Conservation (phyloP, 805 yeast genomes). For the Lipomyces yamadae region DNA sequence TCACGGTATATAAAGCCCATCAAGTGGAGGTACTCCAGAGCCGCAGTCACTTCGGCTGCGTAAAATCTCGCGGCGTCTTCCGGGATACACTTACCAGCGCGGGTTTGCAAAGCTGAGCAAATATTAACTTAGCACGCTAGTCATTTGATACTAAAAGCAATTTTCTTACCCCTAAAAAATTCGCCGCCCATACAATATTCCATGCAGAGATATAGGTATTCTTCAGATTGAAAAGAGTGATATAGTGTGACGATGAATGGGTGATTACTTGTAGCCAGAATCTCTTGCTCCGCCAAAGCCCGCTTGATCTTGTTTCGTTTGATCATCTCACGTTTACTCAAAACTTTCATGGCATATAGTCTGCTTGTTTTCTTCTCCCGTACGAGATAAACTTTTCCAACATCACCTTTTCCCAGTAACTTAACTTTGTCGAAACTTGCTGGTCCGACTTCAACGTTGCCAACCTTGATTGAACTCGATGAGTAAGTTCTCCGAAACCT, state of each 20-base stretch:
- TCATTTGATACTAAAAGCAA: background rate
- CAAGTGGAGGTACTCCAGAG: constrained; percentile 89
- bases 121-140: constrained; percentile 4
- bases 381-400: constrained; percentile 93
- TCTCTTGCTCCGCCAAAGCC: constrained; percentile 95
- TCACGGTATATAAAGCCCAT: constrained; percentile 98
- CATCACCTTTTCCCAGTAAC: constrained; percentile 95
- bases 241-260: constrained; percentile 96
- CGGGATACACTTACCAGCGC: constrained; percentile 79
- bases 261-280: constrained; percentile 90
- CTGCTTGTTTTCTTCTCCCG: constrained; percentile 75
- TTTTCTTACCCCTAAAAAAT: constrained; percentile 64
- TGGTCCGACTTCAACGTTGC: constrained; percentile 82
- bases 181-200: constrained; percentile 99
- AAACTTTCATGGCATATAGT: constrained; percentile 89
- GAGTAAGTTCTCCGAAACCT: constrained; percentile 61
- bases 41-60: constrained; percentile 97
- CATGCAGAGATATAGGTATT: constrained; percentile 90
- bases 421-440: constrained; percentile 86
- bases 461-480: constrained; percentile 71
- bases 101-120: constrained; percentile 75
- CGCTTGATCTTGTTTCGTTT: constrained; percentile 92
- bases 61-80: constrained; percentile 92
- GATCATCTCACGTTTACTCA: constrained; percentile 91
- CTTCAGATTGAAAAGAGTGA: constrained; percentile 95